phyloP scores from a whole-genome alignment of 176 grass and related monocot genomes.

The Canna indica region DNA sequence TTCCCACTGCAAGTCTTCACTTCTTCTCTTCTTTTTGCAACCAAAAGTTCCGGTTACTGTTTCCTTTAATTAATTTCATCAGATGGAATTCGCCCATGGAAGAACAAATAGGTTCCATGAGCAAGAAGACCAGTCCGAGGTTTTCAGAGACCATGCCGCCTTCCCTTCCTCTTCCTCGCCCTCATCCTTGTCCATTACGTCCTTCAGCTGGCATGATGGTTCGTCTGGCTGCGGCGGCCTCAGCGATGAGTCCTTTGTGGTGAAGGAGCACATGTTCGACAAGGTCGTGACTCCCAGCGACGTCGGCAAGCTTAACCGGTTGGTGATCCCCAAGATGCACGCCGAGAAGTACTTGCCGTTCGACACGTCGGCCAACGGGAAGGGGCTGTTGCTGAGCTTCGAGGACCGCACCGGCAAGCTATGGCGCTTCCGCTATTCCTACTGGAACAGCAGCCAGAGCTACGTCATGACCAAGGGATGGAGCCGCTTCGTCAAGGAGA shows the following conservation, averaged over 20 bases:
- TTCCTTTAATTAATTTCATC: too few species aligned
- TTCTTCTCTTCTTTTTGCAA: too few species aligned
- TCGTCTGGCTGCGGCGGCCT: background rate
- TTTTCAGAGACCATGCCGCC: background rate
- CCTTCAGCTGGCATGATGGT: too few species aligned
- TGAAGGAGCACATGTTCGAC: constrained; percentile 91
- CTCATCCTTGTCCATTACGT: background rate
- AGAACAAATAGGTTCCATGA: constrained; percentile 22
- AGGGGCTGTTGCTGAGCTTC: constrained; percentile 70
- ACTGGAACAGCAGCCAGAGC: constrained; percentile 99
- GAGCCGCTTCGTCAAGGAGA: constrained; percentile 97
- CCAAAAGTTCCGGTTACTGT: too few species aligned
- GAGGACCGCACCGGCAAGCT: constrained; percentile 67
- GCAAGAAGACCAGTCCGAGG: constrained; percentile 1
- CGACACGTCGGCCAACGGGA: constrained; percentile 25
- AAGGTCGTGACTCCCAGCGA: constrained; percentile 91
- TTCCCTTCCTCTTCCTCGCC: constrained; percentile 1
- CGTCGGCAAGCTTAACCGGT: constrained; percentile 78
- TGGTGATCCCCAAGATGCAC: constrained; percentile 88
- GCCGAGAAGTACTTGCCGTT: constrained; percentile 83
- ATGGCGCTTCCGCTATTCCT: constrained; percentile 95
- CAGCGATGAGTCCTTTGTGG: background rate
- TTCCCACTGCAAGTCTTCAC: too few species aligned
- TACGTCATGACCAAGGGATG: constrained; percentile 99
- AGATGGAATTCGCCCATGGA: constrained; percentile 29